Evolutionary conservation across 2,329 filamentous ascomycete genomes (phyloP), one percentile per base, ranked within the genome.

Genomic region (Verticillium zaregamsianum): DNA sequence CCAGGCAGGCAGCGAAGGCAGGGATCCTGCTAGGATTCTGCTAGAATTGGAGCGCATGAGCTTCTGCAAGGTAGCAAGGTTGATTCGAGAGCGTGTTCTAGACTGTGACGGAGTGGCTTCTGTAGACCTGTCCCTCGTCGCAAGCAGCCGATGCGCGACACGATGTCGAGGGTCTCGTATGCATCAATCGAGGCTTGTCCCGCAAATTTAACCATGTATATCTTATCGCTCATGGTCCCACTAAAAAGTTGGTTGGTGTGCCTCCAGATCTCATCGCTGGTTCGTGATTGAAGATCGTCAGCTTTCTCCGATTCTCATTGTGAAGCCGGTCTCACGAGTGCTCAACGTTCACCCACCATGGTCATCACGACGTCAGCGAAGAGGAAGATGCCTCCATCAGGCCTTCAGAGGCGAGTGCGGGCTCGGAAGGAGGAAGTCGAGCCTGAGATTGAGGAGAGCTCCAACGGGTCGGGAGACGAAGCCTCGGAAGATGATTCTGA

Each of bases 361-460:
- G 14, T 57, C 15, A 57, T 15, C 11, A 11, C n/a, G 5, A 33
- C 55, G 14, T 17, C 31, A 35, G 17, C 63, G 61, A 61, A 70
- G 68, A 59, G 66, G 62, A 58, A 66, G 61, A 39, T 59, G 35
- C 57, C 58, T 23, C 9, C 57, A 3, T 49, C 55, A 8, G 63
- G 62, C 11, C 69, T 80, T 25, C 76, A 77, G 65, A 74, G 74
- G 64, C 75, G 77, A n/a, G 71, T 80, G 61, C 73, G 73, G 59
- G 74, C 76, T 20, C 68, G 70, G 9, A 71, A 70, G 39, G 61
- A 57, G 32, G 35, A 76, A 14, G 66, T 67, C 28, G 71, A 75
- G n/a, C 70, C 68, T 39, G 71, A 75, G 15, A 73, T 73, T 23
- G 74, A 79, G 31, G 72, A 75, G 45, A 72, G 74, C 2, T 49